These are phyloP conservation scores for Tremellales sp. DNA, from an alignment of 1,284 basidiomycete genomes.

Conservation along the genomic window DNA sequence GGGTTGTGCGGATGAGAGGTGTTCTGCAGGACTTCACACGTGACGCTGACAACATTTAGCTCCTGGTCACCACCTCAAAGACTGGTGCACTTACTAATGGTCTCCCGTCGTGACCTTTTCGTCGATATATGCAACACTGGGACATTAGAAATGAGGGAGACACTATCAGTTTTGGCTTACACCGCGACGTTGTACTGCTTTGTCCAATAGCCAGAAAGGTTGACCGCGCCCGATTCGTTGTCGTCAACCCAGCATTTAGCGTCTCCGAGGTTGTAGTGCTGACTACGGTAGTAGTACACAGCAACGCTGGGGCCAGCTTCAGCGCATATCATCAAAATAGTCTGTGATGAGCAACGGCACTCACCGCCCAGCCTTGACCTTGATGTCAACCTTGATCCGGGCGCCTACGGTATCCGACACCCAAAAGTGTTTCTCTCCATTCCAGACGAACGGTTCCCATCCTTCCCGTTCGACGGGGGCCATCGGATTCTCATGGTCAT, in stretches of 20 bases:
- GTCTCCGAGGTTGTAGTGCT: conserved; percentile 46
- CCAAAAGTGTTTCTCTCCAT: conserved; percentile 48
- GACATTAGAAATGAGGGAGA: conserved; percentile 4
- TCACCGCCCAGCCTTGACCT: conserved; percentile 41
- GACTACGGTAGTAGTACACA: conserved; percentile 47
- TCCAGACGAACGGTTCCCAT: conserved; percentile 45
- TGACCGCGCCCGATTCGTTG: conserved; percentile 41
- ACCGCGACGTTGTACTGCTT: conserved; percentile 43
- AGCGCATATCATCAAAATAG: conserved; percentile 1
- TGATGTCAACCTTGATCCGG: conserved; percentile 44
- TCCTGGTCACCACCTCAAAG: neutral
- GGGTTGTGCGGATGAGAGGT: conserved; percentile 41
- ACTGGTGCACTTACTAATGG: conserved; percentile 34
- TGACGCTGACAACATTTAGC: conserved; percentile 32
- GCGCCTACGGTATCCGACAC: conserved; percentile 36
- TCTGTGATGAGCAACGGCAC: conserved; percentile 7
- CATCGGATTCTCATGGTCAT: conserved; percentile 42
- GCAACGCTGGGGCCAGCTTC: conserved; percentile 34
- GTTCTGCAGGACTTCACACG: conserved; percentile 44
- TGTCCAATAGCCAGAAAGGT: conserved; percentile 44
- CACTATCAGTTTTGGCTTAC: conserved; percentile 20
- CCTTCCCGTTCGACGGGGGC: conserved; percentile 32
- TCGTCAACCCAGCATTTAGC: conserved; percentile 50
- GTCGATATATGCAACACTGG: conserved; percentile 46
- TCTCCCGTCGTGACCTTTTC: conserved; percentile 46